phyloP scores from a whole-genome alignment of 1,139 yeast genomes.

The Nakaseomyces sp. region DNA sequence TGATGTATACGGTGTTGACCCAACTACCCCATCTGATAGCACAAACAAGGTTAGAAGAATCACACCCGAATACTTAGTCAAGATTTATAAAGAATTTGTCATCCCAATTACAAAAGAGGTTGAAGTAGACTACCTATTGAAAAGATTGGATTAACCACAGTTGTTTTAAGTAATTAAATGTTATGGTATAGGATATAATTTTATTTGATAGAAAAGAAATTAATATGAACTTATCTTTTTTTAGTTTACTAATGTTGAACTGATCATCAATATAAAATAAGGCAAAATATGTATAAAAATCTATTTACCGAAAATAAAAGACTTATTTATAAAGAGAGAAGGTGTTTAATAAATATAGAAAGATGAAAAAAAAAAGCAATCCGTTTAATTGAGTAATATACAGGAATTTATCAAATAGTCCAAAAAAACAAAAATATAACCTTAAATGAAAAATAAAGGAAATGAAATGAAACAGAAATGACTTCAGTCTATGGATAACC shows the following conservation, averaged over 20 bases:
- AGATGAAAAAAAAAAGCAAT: too few relatives aligned
- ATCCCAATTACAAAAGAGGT: constrained; percentile 93
- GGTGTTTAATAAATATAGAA: too few relatives aligned
- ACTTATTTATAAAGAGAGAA: background rate
- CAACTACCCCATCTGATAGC: constrained; percentile 39
- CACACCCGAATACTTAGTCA: constrained; percentile 70
- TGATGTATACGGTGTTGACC: constrained; percentile 80
- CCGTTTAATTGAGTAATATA: background rate
- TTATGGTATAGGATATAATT: too few relatives aligned
- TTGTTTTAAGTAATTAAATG: too few relatives aligned
- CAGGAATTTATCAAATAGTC: background rate
- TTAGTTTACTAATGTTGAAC: too few relatives aligned
- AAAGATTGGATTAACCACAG: constrained; percentile 50
- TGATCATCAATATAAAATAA: background rate
- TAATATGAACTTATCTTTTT: too few relatives aligned
- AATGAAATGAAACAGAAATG: background rate
- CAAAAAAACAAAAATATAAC: background rate
- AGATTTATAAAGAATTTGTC: constrained; percentile 75
- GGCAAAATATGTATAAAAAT: background rate
- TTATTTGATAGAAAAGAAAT: background rate
- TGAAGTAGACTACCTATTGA: constrained; percentile 79
- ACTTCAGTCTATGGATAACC: background rate
- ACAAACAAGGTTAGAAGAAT: constrained; percentile 66
- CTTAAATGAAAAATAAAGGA: background rate
- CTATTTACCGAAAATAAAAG: background rate